A percentile compares a stretch with the other conserved stretches of the same genome.
Evolutionary conservation across 306 rosid genomes (phyloP).

Genomic region (Prunus davidiana): DNA sequence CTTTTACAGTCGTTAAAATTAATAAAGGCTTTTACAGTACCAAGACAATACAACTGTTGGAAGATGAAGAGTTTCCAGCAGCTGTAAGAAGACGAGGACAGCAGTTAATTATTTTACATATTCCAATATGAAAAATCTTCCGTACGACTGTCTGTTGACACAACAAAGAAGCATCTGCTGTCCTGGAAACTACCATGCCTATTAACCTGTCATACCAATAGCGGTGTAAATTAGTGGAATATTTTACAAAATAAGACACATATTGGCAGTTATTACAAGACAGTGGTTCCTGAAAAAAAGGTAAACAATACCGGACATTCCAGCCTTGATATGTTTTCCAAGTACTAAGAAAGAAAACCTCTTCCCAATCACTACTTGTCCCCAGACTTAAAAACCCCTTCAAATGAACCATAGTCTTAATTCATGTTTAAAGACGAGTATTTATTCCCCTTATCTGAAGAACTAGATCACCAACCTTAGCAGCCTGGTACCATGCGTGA

Average conservation of each 20-base stretch:
- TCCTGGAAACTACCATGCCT: constrained; percentile 65
- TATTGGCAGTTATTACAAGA: not conserved
- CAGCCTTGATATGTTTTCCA: not conserved
- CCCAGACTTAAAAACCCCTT: not conserved
- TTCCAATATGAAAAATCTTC: constrained; percentile 71
- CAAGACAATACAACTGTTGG: too few species aligned
- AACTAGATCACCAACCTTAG: not conserved
- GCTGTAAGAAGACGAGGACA: too few species aligned
- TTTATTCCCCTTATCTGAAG: not conserved
- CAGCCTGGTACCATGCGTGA: not conserved
- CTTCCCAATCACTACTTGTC: not conserved
- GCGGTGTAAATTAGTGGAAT: not conserved
- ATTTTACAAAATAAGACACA: not conserved
- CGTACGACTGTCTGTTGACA: constrained; percentile 58
- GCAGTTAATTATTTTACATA: too few species aligned
- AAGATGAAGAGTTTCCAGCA: too few species aligned
- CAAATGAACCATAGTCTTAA: not conserved
- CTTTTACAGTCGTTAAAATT: too few species aligned
- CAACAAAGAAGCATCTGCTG: constrained; percentile 73
- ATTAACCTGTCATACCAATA: constrained; percentile 53
- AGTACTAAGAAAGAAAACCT: not conserved
- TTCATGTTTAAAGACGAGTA: not conserved
- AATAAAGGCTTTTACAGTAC: too few species aligned
- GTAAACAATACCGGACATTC: not conserved
- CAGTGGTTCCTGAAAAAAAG: not conserved